Base-by-base conservation (phyloP, 1,139 yeast genomes). In the Suhomyces maxii region DNA sequence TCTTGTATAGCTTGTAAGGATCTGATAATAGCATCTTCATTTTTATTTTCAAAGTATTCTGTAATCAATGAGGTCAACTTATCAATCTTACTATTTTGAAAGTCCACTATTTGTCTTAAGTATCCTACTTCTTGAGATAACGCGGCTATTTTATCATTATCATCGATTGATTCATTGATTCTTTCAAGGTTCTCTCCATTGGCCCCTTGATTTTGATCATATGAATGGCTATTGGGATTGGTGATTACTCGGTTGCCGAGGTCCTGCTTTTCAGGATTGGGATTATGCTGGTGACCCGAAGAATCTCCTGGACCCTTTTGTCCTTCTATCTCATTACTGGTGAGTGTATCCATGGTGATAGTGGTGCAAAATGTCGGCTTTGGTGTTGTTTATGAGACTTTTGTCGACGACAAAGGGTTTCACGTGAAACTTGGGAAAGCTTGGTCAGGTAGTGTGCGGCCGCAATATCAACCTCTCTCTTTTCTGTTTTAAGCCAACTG, bases 41-140 rank as follows among this genome's bases (percentile, higher is more conserved):
- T 68, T 48, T 69, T 70, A 53, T 65, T 68, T 40, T 68, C 73
- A 40, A 69, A 56, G 46, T 66, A 56, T 25, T 71, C 73, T 30
- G 63, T 53, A 37, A 71, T 60, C 44, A 71, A 55, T 35, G 58
- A 53, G 31, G 74, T 63, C 48, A 73, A 59, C 55, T 72, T 72
- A 43, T 73, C 77, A 43, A 74, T 64, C 53, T 71, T 71, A 49
- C 57, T 59, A 54, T 65, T 67, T 52, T 73, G 78, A 53, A 63
- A 69, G 18, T 70, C 76, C 36, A 73, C 58, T 23, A 72, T 58
- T 40, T 67, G 73, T 42, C 74, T 66, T 36, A 74, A 58, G 50
- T 68, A 69, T 26, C 64, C 61, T 32, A 73, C 55, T 45, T 73
- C 77, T 44, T 68, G 69, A 44, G 56, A 59, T 13, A 69, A 54